phyloP scores from a whole-genome alignment of 2,329 filamentous ascomycete species.

The Botrytis galanthina region DNA sequence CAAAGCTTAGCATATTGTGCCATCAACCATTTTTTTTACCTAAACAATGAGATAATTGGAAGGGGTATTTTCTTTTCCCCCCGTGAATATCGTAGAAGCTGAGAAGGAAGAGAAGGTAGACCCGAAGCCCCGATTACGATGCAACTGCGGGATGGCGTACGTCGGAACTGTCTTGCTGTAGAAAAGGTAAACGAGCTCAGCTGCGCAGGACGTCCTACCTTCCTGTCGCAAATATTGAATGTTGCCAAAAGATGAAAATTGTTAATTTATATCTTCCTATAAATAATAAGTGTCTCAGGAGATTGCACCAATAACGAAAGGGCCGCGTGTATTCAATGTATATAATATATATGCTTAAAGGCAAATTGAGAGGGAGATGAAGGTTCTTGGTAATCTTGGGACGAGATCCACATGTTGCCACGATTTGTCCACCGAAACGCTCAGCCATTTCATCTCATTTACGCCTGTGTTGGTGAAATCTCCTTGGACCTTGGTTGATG shows the following conservation, averaged over 20 bases:
- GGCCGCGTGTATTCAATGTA: neutral
- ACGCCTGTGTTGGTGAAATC: neutral
- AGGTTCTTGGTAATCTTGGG: conserved; percentile 14
- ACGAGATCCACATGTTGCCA: conserved; percentile 13
- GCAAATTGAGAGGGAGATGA: neutral
- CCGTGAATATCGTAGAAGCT: neutral
- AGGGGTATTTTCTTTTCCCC: neutral
- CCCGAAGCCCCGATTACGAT: neutral
- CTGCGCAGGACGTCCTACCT: neutral
- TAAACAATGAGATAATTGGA: neutral
- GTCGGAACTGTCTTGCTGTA: neutral
- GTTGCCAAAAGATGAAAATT: neutral
- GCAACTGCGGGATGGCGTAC: neutral
- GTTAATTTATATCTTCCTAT: neutral
- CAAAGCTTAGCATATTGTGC: conserved; percentile 15
- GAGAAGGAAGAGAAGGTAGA: neutral
- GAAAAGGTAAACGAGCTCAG: neutral
- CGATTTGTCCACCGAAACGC: neutral
- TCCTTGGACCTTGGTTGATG: neutral
- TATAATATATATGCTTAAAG: neutral
- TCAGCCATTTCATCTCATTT: conserved; percentile 8
- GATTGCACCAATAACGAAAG: neutral
- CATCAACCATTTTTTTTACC: neutral
- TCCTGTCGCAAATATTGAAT: neutral
- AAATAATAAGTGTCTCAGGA: neutral